Percentiles rank a stretch among this genome's conserved stretches.
Evolutionary conservation across 495 filamentous ascomycete species (phyloP).

Genomic region (Neurospora sp.): DNA sequence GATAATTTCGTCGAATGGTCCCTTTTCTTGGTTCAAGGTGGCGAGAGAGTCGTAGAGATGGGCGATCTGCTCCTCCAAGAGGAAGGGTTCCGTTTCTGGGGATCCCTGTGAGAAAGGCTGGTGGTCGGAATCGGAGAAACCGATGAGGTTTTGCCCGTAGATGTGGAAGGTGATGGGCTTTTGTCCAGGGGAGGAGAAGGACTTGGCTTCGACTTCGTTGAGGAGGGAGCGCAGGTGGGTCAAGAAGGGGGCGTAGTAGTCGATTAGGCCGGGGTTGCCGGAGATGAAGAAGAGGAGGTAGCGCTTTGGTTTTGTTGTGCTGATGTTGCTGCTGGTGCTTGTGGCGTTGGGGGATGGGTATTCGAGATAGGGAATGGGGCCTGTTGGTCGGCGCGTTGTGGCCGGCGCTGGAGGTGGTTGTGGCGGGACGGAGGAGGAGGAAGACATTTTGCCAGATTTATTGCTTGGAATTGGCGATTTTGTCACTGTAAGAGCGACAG

Average conservation of each 20-base stretch:
- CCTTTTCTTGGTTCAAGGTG: neutral
- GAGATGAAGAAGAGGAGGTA: conserved; percentile 56
- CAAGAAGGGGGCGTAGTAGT: conserved; percentile 69
- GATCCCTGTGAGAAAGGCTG: conserved; percentile 21
- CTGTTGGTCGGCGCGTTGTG: neutral
- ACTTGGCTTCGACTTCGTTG: conserved; percentile 13
- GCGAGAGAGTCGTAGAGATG: conserved; percentile 29
- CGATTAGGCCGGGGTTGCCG: conserved; percentile 79
- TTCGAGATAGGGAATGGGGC: conserved; percentile 3
- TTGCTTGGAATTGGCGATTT: neutral
- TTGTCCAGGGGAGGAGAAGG: neutral
- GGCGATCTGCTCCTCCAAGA: conserved; percentile 55
- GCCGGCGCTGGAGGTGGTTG: neutral
- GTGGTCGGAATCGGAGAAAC: conserved; percentile 52
- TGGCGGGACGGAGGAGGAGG: neutral
- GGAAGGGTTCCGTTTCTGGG: conserved; percentile 24
- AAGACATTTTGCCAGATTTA: neutral
- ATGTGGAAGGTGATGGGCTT: conserved; percentile 37
- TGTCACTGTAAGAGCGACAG: neutral
- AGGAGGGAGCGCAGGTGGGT: conserved; percentile 28
- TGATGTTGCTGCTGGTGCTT: conserved; percentile 1
- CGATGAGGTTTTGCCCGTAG: conserved; percentile 60
- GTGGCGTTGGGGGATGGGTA: conserved; percentile 6
- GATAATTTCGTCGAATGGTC: conserved; percentile 45
- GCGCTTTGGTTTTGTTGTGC: neutral